Conservation (phyloP, 2,329 filamentous ascomycete genomes). For the Xylariaceae sp. region DNA sequence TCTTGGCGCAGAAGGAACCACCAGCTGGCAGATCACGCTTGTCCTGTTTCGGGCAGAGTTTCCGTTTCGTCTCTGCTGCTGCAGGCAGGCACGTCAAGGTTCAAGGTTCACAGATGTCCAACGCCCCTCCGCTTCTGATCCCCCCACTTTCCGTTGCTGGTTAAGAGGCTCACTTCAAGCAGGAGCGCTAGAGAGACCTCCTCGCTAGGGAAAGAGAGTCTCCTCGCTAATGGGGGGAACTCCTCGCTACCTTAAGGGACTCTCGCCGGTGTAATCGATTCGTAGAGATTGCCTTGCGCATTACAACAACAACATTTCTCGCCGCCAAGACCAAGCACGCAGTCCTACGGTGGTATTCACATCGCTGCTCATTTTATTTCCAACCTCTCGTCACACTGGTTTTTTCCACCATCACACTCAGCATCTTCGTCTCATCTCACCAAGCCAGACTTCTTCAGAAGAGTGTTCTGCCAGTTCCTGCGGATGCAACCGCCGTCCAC, state of each 20-base stretch:
- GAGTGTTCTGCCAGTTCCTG: constrained; percentile 11
- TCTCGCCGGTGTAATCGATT: too few species aligned
- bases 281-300: neutral
- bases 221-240: neutral
- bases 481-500: constrained; percentile 9
- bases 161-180: neutral
- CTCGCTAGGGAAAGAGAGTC: neutral
- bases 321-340: constrained; percentile 3
- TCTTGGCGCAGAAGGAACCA: neutral
- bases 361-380: neutral
- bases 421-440: neutral
- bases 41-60: too few species aligned
- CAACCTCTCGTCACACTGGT: constrained; percentile 7
- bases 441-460: constrained; percentile 1
- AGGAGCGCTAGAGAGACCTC: neutral
- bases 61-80: too few species aligned
- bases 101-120: neutral
- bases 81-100: neutral
- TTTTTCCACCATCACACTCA: constrained; percentile 1
- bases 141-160: neutral
- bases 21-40: neutral
- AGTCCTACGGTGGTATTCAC: constrained; percentile 6
- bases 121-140: neutral
- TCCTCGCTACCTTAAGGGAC: too few species aligned
- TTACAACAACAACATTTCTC: constrained; percentile 2